A percentile compares a stretch with the other conserved stretches of the same genome.
phyloP scores from a whole-genome alignment of 768 basidiomycete genomes.

The Suillus clintonianus region DNA sequence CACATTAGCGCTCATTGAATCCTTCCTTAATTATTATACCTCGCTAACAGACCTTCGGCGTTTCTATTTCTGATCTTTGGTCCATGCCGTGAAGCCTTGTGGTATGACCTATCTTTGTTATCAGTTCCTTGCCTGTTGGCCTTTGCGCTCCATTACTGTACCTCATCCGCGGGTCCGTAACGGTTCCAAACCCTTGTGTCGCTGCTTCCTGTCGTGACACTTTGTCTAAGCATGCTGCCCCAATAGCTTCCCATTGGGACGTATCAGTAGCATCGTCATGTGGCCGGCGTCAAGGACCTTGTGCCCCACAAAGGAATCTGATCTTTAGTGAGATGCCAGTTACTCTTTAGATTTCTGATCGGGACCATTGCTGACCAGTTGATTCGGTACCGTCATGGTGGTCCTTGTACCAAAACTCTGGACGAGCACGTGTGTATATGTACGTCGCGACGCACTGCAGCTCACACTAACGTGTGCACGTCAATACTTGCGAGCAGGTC shows the following conservation, averaged over 20 bases:
- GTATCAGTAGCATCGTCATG: constrained; percentile 45
- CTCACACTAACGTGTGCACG: constrained; percentile 40
- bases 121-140: not conserved
- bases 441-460: constrained; percentile 47
- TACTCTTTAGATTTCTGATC: constrained; percentile 15
- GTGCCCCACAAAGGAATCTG: constrained; percentile 44
- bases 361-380: not conserved
- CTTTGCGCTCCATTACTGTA: not conserved
- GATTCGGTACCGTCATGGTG: not conserved
- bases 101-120: constrained; percentile 4
- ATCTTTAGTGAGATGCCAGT: constrained; percentile 50
- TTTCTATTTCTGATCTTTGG: not conserved
- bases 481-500: constrained; percentile 38
- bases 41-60: not conserved
- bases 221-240: not conserved
- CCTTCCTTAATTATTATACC: not conserved
- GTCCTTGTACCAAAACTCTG: constrained; percentile 38
- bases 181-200: not conserved
- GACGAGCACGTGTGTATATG: constrained; percentile 48
- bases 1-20: not conserved
- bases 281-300: constrained; percentile 41
- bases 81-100: not conserved
- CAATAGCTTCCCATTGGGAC: constrained; percentile 47
- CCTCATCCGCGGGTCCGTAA: not conserved
- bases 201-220: not conserved